These are phyloP conservation scores for Cerioporus squamosus DNA, from an alignment of 1,284 basidiomycete genomes.

Conservation along the genomic window DNA sequence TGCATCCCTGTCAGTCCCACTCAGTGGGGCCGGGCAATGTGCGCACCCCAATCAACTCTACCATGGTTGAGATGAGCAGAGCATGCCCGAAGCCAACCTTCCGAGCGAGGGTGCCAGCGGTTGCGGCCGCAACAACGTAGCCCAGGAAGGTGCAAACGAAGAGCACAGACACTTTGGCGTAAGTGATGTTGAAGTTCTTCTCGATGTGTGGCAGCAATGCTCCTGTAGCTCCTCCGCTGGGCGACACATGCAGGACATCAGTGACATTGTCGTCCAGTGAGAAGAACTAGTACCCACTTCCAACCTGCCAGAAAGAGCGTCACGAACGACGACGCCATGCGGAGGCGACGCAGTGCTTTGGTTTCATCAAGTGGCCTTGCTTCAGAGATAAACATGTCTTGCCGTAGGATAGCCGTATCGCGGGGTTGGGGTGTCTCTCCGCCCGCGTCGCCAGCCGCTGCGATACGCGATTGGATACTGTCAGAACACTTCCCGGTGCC, in stretches of 20 bases:
- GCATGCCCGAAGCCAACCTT: conserved; percentile 35
- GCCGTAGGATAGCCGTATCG: too few species aligned
- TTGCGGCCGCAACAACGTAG: conserved; percentile 33
- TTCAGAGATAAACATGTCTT: too few species aligned
- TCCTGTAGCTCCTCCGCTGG: conserved; percentile 36
- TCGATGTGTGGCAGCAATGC: conserved; percentile 37
- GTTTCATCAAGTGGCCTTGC: conserved; percentile 29
- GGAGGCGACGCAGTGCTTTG: conserved; percentile 20
- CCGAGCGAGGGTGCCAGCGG: conserved; percentile 29
- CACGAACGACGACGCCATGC: conserved; percentile 29
- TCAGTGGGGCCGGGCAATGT: neutral
- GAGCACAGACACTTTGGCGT: conserved; percentile 33
- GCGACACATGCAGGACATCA: neutral
- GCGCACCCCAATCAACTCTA: conserved; percentile 37
- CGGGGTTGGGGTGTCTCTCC: too few species aligned
- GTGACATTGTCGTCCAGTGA: neutral
- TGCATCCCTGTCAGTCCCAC: neutral
- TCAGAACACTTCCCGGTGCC: conserved; percentile 1
- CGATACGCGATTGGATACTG: too few species aligned
- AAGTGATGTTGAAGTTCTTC: conserved; percentile 29
- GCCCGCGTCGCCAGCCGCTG: too few species aligned
- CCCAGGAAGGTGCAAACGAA: conserved; percentile 37
- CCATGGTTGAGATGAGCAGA: conserved; percentile 28
- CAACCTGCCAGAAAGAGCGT: conserved; percentile 35
- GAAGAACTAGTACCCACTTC: conserved; percentile 22